These are phyloP conservation scores for Rhizophagus prolifer DNA, from an alignment of 192 early-diverging fungal genomes.

Conservation along the genomic window DNA sequence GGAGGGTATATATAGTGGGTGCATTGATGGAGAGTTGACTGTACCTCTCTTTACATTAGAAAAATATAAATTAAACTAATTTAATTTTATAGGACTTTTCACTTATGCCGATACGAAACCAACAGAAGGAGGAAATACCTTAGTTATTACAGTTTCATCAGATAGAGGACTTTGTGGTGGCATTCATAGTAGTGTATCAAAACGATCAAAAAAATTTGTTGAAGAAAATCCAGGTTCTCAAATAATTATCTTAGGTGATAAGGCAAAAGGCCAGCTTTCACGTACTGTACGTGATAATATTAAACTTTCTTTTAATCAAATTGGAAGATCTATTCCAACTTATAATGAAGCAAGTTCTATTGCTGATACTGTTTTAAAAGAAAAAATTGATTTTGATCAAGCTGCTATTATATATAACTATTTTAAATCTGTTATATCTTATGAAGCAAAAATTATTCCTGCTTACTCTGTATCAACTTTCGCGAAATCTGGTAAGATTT, in stretches of 20 bases:
- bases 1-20: too few species aligned
- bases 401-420: conserved; percentile 89
- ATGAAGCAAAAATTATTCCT: conserved; percentile 72
- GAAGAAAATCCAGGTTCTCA: conserved; percentile 52
- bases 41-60: conserved; percentile 17
- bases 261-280: conserved; percentile 88
- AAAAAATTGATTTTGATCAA: conserved; percentile 65
- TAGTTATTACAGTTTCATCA: conserved; percentile 84
- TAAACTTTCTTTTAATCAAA: conserved; percentile 84
- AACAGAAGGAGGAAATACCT: conserved; percentile 62
- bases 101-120: conserved; percentile 70
- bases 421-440: conserved; percentile 93
- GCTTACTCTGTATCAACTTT: conserved; percentile 68
- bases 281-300: conserved; percentile 78
- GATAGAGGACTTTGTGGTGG: conserved; percentile 99
- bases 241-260: conserved; percentile 85
- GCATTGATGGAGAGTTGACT: too few species aligned
- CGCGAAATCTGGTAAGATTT: conserved; percentile 61
- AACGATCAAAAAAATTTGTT: conserved; percentile 71
- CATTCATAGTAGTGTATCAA: conserved; percentile 94
- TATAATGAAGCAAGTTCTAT: conserved; percentile 86
- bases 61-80: conserved; percentile 14
- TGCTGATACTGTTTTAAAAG: conserved; percentile 72
- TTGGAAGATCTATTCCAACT: conserved; percentile 85
- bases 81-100: conserved; percentile 59